Evolutionary conservation across 371 early-diverging fungal genomes (phyloP).

Genomic region (Fennellomyces sp.): DNA sequence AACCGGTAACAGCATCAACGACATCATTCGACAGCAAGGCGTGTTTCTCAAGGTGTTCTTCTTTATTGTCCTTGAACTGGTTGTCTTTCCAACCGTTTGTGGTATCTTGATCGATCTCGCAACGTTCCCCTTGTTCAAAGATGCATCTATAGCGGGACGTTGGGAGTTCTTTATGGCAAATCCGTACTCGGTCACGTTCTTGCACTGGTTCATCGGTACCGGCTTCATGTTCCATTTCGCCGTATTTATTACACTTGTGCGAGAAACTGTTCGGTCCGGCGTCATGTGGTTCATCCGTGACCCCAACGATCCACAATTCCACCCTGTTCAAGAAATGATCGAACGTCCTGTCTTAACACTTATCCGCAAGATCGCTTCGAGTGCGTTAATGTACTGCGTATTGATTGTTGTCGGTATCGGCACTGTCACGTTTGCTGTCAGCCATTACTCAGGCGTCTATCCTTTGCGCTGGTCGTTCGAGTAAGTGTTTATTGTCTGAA

Average conservation of each 20-base stretch:
- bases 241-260: slow-evolving; percentile 77
- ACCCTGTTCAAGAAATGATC: slow-evolving; percentile 89
- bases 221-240: slow-evolving; percentile 93
- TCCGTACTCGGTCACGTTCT: slow-evolving; percentile 73
- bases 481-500: slow-evolving; percentile 26
- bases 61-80: slow-evolving; percentile 86
- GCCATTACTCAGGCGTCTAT: slow-evolving; percentile 41
- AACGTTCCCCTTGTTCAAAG: slow-evolving; percentile 76
- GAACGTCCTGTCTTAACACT: slow-evolving; percentile 77
- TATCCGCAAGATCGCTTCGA: slow-evolving; percentile 77
- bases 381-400: slow-evolving; percentile 78
- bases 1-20: slow-evolving; percentile 30
- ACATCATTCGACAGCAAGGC: slow-evolving; percentile 62
- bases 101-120: slow-evolving; percentile 87
- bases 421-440: slow-evolving; percentile 51
- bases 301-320: slow-evolving; percentile 92
- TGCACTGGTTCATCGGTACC: slow-evolving; percentile 94
- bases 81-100: slow-evolving; percentile 85
- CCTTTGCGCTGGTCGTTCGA: slow-evolving; percentile 56
- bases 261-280: slow-evolving; percentile 86
- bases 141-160: slow-evolving; percentile 62
- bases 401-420: slow-evolving; percentile 76
- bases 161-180: slow-evolving; percentile 59
- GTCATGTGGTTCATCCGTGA: slow-evolving; percentile 97
- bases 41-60: slow-evolving; percentile 71